A percentile compares a stretch with the other conserved stretches of the same genome.
phyloP scores from a whole-genome alignment of 1,284 basidiomycete species.

The Exobasidium cylindrosporum region DNA sequence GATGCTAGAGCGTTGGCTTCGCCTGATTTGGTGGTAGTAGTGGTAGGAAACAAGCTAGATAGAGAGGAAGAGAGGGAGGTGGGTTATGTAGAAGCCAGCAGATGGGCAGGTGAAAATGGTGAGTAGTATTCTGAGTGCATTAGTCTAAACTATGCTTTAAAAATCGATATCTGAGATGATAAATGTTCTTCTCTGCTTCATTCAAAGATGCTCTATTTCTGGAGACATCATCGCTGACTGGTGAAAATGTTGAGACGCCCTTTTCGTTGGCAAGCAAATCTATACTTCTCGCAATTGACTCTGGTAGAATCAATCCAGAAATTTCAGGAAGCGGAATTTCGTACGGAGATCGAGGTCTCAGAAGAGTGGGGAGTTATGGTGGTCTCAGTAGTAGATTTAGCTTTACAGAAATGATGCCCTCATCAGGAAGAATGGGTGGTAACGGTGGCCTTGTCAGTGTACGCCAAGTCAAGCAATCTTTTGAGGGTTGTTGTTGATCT shows the following conservation, averaged over 20 bases:
- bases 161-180: too few species aligned
- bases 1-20: slow-evolving; percentile 84
- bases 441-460: background rate
- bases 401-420: slow-evolving; percentile 8
- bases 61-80: slow-evolving; percentile 81
- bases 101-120: slow-evolving; percentile 94
- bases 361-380: background rate
- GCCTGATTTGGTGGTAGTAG: slow-evolving; percentile 79
- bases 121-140: slow-evolving; percentile 22
- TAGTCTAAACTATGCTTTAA: background rate
- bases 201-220: slow-evolving; percentile 70
- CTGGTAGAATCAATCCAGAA: slow-evolving; percentile 85
- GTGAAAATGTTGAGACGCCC: slow-evolving; percentile 88
- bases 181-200: background rate
- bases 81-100: slow-evolving; percentile 85
- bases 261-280: slow-evolving; percentile 86
- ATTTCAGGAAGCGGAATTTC: slow-evolving; percentile 88
- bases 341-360: slow-evolving; percentile 74
- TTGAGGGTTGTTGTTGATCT: slow-evolving; percentile 15
- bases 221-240: slow-evolving; percentile 85
- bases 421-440: background rate
- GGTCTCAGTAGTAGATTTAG: slow-evolving; percentile 2
- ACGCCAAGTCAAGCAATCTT: background rate
- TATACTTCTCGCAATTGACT: slow-evolving; percentile 88
- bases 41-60: slow-evolving; percentile 95